Percentiles rank a stretch among this genome's conserved stretches.
Conservation (phyloP, 177 flowering plant species). For the Telopea speciosissima region DNA sequence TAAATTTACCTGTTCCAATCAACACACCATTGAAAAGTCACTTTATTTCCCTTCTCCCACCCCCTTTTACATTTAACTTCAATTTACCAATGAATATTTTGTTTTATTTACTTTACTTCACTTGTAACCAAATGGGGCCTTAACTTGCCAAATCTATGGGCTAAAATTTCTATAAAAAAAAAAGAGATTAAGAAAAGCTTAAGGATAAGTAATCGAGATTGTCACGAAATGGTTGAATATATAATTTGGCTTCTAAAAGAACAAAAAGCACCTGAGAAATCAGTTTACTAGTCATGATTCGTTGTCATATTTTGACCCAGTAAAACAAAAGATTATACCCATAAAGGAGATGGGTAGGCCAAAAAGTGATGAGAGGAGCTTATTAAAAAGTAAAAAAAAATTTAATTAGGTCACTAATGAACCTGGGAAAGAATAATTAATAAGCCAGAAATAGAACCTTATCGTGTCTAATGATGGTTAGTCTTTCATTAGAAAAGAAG, state of each 20-base stretch:
- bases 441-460: not conserved
- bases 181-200: too few species aligned
- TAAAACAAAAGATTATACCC: not conserved
- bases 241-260: not conserved
- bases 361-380: not conserved
- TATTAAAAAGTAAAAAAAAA: not conserved
- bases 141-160: too few species aligned
- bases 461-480: not conserved
- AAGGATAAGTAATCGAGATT: not conserved
- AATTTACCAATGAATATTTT: too few species aligned
- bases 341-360: not conserved
- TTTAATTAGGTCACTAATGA: not conserved
- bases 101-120: too few species aligned
- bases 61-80: too few species aligned
- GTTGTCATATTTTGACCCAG: not conserved
- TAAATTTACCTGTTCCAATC: too few species aligned
- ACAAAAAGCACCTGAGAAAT: not conserved
- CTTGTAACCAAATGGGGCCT: too few species aligned
- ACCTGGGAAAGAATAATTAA: not conserved
- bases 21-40: too few species aligned
- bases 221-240: not conserved
- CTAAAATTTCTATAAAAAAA: too few species aligned
- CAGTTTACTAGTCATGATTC: not conserved
- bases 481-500: not conserved
- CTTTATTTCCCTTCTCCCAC: too few species aligned